Percentiles rank a stretch among this genome's conserved stretches.
Evolutionary conservation across 345 rosid genomes (phyloP).

Genomic region (Eucalyptus erythrocorys): DNA sequence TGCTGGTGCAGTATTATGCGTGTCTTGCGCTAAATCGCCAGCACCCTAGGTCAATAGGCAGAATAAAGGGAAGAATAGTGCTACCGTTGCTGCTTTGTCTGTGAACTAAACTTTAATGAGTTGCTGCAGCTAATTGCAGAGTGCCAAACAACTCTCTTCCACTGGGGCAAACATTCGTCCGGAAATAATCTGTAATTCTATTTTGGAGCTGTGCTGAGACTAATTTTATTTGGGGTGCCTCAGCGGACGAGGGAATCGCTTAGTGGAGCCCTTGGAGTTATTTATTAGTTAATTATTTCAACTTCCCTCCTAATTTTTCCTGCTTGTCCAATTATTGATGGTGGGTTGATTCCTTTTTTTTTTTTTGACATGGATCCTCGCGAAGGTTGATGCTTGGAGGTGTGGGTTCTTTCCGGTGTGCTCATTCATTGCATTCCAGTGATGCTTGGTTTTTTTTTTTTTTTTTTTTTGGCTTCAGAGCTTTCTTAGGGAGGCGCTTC

Average conservation of each 20-base stretch:
- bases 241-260: slow-evolving; percentile 4
- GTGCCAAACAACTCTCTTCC: neutral
- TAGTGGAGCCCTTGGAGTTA: neutral
- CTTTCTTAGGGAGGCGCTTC: neutral
- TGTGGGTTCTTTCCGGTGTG: neutral
- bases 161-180: neutral
- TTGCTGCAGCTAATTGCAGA: neutral
- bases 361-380: neutral
- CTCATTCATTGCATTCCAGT: neutral
- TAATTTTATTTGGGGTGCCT: slow-evolving; percentile 27
- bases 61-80: neutral
- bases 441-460: no score
- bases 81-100: neutral
- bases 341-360: slow-evolving; percentile 5
- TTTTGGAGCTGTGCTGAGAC: slow-evolving; percentile 12
- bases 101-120: neutral
- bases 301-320: neutral
- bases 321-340: neutral
- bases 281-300: neutral
- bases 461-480: neutral
- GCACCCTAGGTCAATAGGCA: neutral
- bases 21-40: neutral
- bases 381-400: neutral
- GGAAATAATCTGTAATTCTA: neutral
- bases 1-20: neutral